Evolutionary conservation across 768 basidiomycete species (phyloP), one percentile per base, ranked within the genome.

Genomic region (Trametes coccinea): DNA sequence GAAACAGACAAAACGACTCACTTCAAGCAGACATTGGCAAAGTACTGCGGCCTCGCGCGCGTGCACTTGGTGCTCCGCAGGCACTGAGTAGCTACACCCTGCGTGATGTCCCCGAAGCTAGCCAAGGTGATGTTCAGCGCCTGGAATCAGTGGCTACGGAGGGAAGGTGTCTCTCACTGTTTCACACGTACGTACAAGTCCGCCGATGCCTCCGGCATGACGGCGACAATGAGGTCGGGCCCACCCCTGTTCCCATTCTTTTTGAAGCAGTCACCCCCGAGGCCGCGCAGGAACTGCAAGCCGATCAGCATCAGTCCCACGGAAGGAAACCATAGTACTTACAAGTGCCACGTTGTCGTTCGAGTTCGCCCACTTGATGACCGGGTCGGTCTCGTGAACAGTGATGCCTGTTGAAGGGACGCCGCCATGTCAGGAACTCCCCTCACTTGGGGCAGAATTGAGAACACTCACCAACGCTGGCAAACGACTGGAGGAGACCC

Each of bases 21-120:
- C 90, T 93, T 93, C 37, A 93, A 72, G 65, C 83, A 85, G 5
- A 92, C 87, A 62, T 93, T 93, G 0, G 91, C 91, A 61, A 80
- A 93, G 66, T 92, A 93, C 64, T 93, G 92, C 0, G 82, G 74
- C 61, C 86, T 91, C 0, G 88, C 90, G 4, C 81, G 76, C 65
- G 74, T 80, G 68, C 88, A 89, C 67, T 92, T 91, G 4, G 71
- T 73, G 16, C 79, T 78, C 71, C 89, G 90, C 67, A 93, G 66
- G 70, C 91, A 93, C 63, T 93, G 91, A 0, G 91, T 93, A 0
- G 90, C 85, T 6, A 92, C 84, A 29, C 92, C 92, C 66, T 81
- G 79, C 41, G 75, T 74, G 44, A 88, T 77, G 66, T 92, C 90
- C 5, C 91, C 90, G 53, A 90, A 90, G 68, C 90, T 92, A 22